Evolutionary conservation across 352 stramenopile species (phyloP).

Genomic region (Phytophthora pisi): DNA sequence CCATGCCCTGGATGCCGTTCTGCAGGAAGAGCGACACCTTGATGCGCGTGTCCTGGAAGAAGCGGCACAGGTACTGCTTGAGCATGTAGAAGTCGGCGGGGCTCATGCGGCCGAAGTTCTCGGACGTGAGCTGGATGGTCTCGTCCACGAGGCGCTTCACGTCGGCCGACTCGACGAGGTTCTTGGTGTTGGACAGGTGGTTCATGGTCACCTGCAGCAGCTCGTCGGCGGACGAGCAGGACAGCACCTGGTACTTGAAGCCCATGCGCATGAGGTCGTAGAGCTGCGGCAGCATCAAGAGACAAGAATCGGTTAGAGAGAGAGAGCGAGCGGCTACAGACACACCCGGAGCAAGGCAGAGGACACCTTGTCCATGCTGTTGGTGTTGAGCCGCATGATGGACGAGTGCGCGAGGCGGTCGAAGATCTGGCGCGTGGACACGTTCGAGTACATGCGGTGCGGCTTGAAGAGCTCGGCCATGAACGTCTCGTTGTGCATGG

Average conservation of each 20-base stretch:
- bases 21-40: slow-evolving; percentile 93
- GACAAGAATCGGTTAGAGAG: neutral
- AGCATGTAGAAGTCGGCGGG: slow-evolving; percentile 80
- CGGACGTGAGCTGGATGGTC: slow-evolving; percentile 76
- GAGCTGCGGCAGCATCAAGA: slow-evolving; percentile 45
- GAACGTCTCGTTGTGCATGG: slow-evolving; percentile 93
- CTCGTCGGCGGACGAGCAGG: slow-evolving; percentile 81
- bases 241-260: slow-evolving; percentile 93
- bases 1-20: slow-evolving; percentile 82
- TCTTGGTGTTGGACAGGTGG: slow-evolving; percentile 78
- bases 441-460: slow-evolving; percentile 91
- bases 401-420: slow-evolving; percentile 92
- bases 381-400: slow-evolving; percentile 94
- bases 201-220: slow-evolving; percentile 91
- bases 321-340: neutral
- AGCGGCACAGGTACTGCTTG: slow-evolving; percentile 86
- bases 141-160: slow-evolving; percentile 78
- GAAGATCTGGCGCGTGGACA: slow-evolving; percentile 91
- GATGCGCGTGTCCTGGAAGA: slow-evolving; percentile 92
- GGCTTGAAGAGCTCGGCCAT: slow-evolving; percentile 93
- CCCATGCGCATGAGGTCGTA: slow-evolving; percentile 96
- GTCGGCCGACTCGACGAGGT: slow-evolving; percentile 68
- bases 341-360: neutral
- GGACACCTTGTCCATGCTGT: slow-evolving; percentile 92
- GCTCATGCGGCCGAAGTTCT: slow-evolving; percentile 73